Percentiles rank a stretch among this genome's conserved stretches.
Evolutionary conservation across 129 eudicot species (phyloP).

Genomic region (carrot (Daucus carota)): DNA sequence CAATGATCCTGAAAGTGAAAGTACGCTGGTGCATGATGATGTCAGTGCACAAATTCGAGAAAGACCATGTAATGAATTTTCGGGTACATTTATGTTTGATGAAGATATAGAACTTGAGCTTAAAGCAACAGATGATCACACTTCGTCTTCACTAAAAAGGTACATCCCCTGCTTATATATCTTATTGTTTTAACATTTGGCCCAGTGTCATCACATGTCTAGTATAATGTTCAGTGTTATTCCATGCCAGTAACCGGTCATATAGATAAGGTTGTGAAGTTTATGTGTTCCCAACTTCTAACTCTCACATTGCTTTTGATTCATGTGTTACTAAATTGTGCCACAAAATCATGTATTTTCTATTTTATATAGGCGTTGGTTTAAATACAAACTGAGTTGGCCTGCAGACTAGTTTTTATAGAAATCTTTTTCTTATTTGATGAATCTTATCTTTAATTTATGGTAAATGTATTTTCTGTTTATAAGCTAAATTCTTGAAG

Average conservation of each 20-base stretch:
- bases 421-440: not conserved
- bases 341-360: not conserved
- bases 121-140: slow-evolving; percentile 30
- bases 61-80: slow-evolving; percentile 53
- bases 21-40: slow-evolving; percentile 17
- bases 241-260: not conserved
- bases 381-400: not conserved
- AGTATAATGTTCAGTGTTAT: not conserved
- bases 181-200: not conserved
- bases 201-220: not conserved
- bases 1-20: slow-evolving; percentile 6
- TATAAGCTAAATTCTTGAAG: too few species aligned
- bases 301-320: not conserved
- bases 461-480: too few species aligned
- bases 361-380: not conserved
- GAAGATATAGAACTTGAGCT: slow-evolving; percentile 85
- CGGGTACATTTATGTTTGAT: slow-evolving; percentile 81
- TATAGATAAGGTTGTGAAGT: not conserved
- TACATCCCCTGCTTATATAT: slow-evolving; percentile 12
- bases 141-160: slow-evolving; percentile 38
- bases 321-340: not conserved
- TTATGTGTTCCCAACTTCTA: not conserved
- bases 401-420: not conserved
- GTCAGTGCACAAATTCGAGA: slow-evolving; percentile 25
- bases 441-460: too few species aligned